phyloP scores from a whole-genome alignment of 2,329 filamentous ascomycete genomes.

The Thelonectria rubi region DNA sequence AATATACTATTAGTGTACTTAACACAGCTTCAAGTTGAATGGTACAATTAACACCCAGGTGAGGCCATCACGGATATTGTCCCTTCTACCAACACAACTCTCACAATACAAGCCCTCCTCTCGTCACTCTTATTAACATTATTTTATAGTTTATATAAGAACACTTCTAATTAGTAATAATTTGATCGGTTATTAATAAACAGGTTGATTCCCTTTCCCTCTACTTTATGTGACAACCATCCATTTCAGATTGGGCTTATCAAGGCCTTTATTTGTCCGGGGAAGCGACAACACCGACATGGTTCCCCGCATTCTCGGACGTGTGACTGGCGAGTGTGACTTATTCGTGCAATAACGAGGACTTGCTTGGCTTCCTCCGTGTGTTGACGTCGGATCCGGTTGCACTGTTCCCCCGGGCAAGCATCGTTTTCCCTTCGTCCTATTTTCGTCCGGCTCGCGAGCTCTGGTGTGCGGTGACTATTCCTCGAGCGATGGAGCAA shows the following conservation, averaged over 20 bases:
- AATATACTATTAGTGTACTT: too few relatives aligned
- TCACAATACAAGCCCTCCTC: too few relatives aligned
- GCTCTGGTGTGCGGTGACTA: too few relatives aligned
- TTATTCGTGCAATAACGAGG: not conserved
- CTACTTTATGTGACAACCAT: not conserved
- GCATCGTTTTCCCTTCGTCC: not conserved
- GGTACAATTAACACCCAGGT: too few relatives aligned
- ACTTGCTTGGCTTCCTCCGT: too few relatives aligned
- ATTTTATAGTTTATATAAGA: too few relatives aligned
- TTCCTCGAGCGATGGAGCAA: not conserved
- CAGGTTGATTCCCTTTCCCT: not conserved
- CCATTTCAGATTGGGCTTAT: constrained; percentile 8
- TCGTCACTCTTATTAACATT: too few relatives aligned
- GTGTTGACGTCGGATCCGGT: not conserved
- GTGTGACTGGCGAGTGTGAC: not conserved
- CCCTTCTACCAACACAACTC: too few relatives aligned
- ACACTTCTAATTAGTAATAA: too few relatives aligned
- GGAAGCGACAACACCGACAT: constrained; percentile 6
- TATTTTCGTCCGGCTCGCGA: not conserved
- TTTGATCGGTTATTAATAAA: not conserved
- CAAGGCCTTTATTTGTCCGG: constrained; percentile 1
- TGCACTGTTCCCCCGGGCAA: not conserved
- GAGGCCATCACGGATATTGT: too few relatives aligned
- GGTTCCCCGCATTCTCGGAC: constrained; percentile 20
- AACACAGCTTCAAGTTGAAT: too few relatives aligned